A percentile compares a stretch with the other conserved stretches of the same genome.
Evolutionary conservation across 192 early-diverging fungal genomes (phyloP).

Genomic region (Coemansia guatemalensis): DNA sequence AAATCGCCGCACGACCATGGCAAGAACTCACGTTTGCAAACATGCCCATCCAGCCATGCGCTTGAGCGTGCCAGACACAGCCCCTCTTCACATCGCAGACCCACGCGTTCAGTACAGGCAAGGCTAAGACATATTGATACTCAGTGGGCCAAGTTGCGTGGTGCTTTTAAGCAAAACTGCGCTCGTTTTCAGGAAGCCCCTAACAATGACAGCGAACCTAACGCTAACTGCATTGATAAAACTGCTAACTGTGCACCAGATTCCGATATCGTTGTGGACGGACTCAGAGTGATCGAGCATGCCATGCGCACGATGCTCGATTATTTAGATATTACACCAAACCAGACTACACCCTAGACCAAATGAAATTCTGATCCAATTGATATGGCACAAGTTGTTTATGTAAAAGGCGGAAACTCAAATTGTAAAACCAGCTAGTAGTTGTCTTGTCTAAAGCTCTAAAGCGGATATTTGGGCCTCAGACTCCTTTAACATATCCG

Average conservation of each 20-base stretch:
- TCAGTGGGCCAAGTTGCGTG: neutral
- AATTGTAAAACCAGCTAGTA: neutral
- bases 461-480: constrained; percentile 38
- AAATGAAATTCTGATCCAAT: neutral
- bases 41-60: neutral
- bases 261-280: neutral
- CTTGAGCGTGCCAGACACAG: neutral
- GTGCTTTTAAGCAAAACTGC: neutral
- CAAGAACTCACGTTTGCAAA: neutral
- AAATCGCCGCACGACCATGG: constrained; percentile 1
- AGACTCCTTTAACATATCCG: constrained; percentile 39
- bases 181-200: neutral
- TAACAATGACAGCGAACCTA: neutral
- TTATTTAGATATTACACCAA: neutral
- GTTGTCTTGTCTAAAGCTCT: constrained; percentile 20
- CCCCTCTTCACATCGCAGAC: neutral
- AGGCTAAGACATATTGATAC: neutral
- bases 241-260: neutral
- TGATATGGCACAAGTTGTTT: neutral
- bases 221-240: neutral
- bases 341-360: neutral
- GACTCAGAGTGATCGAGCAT: neutral
- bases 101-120: neutral
- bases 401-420: neutral
- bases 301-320: neutral